Evolutionary conservation across 2,329 filamentous ascomycete genomes (phyloP), one percentile per base, ranked within the genome.

Genomic region (Ceratocystis lukuohia): DNA sequence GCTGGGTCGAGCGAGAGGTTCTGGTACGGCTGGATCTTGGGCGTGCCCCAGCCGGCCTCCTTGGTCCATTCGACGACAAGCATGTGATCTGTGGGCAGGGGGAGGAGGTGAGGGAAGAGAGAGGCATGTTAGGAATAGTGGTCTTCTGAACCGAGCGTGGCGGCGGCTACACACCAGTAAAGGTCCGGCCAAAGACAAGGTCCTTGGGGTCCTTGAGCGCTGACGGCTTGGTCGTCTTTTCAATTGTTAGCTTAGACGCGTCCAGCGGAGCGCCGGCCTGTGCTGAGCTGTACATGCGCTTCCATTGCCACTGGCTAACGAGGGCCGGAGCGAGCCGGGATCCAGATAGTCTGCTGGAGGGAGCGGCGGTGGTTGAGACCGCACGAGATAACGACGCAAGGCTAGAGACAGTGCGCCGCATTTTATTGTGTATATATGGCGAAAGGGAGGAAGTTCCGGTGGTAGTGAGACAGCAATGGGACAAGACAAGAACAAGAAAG

Each of bases 1-100:
- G 94, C 91, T 30, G 94, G 94, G 76, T 97, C 94, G 72, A 99
- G 88, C 59, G 89, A 93, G 71, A 99, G 89, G 78, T 96, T 96
- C 78, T 96, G 91, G 81, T 97, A 97, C 22, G 94, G 94, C 20
- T 84, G 86, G 74, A 99, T 97, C 70, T 84, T 82, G 67, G 93
- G 90, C 15, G 86, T 78, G 53, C 88, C 78, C 94, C 94, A 96
- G 75, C 92, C 94, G 70, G 89, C 80, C 62, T 83, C 79, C 68
- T 91, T 84, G 66, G 88, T 93, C 94, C 94, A 99, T 80, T 96
- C 91, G 71, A 96, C 83, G 68, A 88, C 87, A 73, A 97, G 86
- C 93, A 99, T 97, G 79, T 97, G 94, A 79, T 99, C 94, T 95
- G 53, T 5, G 50, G 20, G 20, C 22, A 10, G 41, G n/a, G 46